Base-by-base conservation (phyloP, 305 asterid species). In the Lippia alba region DNA sequence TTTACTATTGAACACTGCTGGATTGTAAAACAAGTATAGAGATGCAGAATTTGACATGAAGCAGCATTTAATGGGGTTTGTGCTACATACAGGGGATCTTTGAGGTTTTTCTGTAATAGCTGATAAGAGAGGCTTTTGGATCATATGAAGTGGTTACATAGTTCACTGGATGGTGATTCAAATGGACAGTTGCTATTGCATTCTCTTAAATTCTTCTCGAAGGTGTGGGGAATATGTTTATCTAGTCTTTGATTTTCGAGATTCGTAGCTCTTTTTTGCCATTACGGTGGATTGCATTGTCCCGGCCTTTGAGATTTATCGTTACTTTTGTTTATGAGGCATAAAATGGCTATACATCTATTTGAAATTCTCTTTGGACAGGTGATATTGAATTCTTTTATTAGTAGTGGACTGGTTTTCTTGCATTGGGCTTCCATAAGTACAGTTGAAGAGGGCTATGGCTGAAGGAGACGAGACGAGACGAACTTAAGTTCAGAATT, bases 401-500 rank as follows among this genome's bases (percentile, higher is more conserved):
- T 66, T 64, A 70, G 15, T 54, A 70, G 18, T 54, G 76, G 61
- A n/a, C 50, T 79, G 64, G 55, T 65, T 67, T 36, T 74, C 45
- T 74, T 68, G 58, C 16, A 17, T 77, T 65, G 66, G 58, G 67
- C 56, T 62, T 68, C 48, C 49, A 64, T 62, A 55, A 79, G 70
- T 80, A 71, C 51, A 69, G 59, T 54, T 56, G 66, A 78, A 79
- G 67, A 57, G 56, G 71, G 60, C 51, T 79, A 80, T 80, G 85
- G 86, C 82, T 67, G 87, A 83, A 71, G 86, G 81, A 70, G 83
- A 75, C 34, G 81, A 76, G 45, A 64, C 50, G n/a, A n/a, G n/a
- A n/a, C 60, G 86, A 85, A 71, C 89, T 87, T 57, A 87, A 83
- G 79, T 87, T 87, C 79, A 81, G 90, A 74, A 81, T 87, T 64